These are phyloP conservation scores for Pleurotus djamor DNA, from an alignment of 768 basidiomycete species.

Conservation along the genomic window DNA sequence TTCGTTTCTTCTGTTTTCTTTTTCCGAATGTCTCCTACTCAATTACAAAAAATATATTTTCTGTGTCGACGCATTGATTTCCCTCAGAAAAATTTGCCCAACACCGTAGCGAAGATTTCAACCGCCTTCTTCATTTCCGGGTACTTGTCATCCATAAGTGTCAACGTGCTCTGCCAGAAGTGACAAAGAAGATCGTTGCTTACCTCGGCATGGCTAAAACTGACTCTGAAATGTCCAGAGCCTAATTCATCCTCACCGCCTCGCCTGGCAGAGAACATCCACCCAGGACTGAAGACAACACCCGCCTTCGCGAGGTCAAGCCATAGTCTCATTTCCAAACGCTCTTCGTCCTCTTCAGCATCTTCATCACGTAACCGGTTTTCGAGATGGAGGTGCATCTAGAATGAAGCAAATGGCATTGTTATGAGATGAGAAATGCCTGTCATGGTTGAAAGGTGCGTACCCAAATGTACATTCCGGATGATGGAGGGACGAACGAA, in stretches of 20 bases:
- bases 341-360: constrained; percentile 31
- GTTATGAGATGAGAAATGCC: too few relatives aligned
- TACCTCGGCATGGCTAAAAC: constrained; percentile 55
- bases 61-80: background rate
- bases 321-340: constrained; percentile 59
- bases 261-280: constrained; percentile 38
- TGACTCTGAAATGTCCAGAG: constrained; percentile 54
- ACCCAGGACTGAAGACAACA: constrained; percentile 61
- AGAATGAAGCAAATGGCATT: background rate
- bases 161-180: too few relatives aligned
- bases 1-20: background rate
- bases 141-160: too few relatives aligned
- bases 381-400: constrained; percentile 66
- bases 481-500: constrained; percentile 70
- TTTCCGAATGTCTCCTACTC: too few relatives aligned
- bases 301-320: constrained; percentile 55
- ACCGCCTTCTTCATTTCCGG: background rate
- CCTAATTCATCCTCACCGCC: constrained; percentile 15
- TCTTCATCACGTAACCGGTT: constrained; percentile 25
- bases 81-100: background rate
- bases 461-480: constrained; percentile 87
- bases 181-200: too few relatives aligned
- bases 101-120: background rate
- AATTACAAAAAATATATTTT: too few relatives aligned
- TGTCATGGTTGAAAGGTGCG: constrained; percentile 11